Base-by-base conservation (phyloP, 208 protist genomes). In the Herpetomonas muscarum region DNA sequence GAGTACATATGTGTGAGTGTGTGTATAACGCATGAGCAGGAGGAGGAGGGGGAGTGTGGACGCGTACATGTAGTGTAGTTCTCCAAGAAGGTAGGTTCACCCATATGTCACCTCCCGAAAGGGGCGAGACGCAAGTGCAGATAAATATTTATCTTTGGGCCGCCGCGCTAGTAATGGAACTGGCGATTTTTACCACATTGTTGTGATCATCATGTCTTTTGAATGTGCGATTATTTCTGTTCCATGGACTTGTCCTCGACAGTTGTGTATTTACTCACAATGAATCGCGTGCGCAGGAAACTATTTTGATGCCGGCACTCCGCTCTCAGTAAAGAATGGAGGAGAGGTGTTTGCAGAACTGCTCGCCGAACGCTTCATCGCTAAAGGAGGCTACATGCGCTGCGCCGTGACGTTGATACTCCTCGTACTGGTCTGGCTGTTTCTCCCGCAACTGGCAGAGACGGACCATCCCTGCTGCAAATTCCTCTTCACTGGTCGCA, bases 401-500 rank as follows among this genome's bases (percentile, higher is more conserved):
- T 36, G 41, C 30, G 15, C 53, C 75, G 17, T 54, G 54, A 13
- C 67, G 48, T 50, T 87, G 84, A 51, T 79, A 81, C 6, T 22
- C 29, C 3, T 15, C 30, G 52, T 76, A 87, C 39, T 39, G 37
- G 0, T 66, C 51, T 0, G 69, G 72, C 17, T 76, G 29, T 17
- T 61, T 24, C 12, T 63, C 1, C 10, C 72, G 61, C 59, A 83
- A 67, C 19, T 65, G 42, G 31, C 75, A 67, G 17, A 92, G 84
- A 17, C 58, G 31, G 12, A 73, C 65, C 69, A 97, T 83, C 9
- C 60, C 63, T 13, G 85, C 63, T 0, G 93, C 82, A 54, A 96
- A 98, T 61, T 97, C 88, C 21, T 90, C 74, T 34, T 71, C 75
- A 3, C 79, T 93, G 17, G 45, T 28, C 1, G 95, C 96, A 9